phyloP scores from a whole-genome alignment of 2,329 filamentous ascomycete species.

The Monilinia fructicola region DNA sequence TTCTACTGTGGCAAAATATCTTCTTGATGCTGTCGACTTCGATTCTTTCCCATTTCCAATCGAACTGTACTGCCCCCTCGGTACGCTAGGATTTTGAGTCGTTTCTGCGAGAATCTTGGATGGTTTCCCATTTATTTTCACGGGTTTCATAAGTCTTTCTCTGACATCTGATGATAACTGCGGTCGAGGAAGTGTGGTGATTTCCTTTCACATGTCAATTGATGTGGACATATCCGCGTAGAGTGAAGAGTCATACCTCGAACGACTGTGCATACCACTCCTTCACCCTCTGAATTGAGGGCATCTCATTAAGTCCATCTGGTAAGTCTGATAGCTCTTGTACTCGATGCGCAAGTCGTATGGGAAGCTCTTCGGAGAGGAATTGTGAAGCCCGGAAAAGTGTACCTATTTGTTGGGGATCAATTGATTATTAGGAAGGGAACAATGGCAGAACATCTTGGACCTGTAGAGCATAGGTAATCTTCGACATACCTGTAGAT shows the following conservation, averaged over 20 bases:
- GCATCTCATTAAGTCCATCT: slow-evolving; percentile 97
- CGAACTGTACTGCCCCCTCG: slow-evolving; percentile 75
- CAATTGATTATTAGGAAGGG: neutral
- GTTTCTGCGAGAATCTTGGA: slow-evolving; percentile 74
- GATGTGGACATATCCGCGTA: slow-evolving; percentile 13
- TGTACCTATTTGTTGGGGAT: slow-evolving; percentile 61
- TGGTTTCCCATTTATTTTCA: slow-evolving; percentile 53
- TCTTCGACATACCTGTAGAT: slow-evolving; percentile 70
- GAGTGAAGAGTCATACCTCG: slow-evolving; percentile 62
- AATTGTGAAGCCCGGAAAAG: slow-evolving; percentile 98
- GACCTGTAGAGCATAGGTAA: neutral
- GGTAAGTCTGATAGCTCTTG: slow-evolving; percentile 90
- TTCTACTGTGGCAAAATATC: slow-evolving; percentile 92
- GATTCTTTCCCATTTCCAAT: slow-evolving; percentile 49
- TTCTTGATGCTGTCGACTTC: slow-evolving; percentile 57
- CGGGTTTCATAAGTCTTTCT: slow-evolving; percentile 72
- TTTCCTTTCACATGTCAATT: slow-evolving; percentile 63
- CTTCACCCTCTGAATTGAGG: slow-evolving; percentile 89
- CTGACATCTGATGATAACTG: slow-evolving; percentile 72
- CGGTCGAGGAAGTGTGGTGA: slow-evolving; percentile 81
- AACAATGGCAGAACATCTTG: slow-evolving; percentile 6
- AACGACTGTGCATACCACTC: slow-evolving; percentile 99
- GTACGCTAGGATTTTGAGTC: slow-evolving; percentile 86
- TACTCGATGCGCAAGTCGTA: slow-evolving; percentile 92
- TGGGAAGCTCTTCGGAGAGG: slow-evolving; percentile 95